Conservation (phyloP, 1,139 yeast genomes). For the Hansenula anomala region DNA sequence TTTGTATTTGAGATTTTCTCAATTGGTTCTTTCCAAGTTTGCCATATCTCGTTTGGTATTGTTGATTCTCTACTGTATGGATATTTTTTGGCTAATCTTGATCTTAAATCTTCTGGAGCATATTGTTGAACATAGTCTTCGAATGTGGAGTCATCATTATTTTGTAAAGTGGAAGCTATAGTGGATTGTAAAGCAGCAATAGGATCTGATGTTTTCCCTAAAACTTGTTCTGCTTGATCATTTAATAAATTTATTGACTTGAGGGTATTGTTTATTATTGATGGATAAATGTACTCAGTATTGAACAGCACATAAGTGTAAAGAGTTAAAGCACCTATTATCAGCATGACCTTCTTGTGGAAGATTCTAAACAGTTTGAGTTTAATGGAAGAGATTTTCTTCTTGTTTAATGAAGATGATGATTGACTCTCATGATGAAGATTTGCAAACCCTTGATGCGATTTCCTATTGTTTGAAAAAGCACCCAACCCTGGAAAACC, state of each 20-base stretch:
- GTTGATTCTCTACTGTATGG: conserved; percentile 10
- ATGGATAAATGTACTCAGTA: background rate
- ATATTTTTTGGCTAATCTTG: conserved; percentile 8
- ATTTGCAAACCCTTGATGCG: too few relatives aligned
- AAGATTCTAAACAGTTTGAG: background rate
- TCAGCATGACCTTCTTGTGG: background rate
- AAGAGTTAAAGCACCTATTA: background rate
- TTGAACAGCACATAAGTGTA: background rate
- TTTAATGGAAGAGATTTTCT: background rate
- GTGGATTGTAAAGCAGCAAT: background rate
- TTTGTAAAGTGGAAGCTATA: background rate
- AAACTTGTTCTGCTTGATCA: background rate
- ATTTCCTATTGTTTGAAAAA: too few relatives aligned
- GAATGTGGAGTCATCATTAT: background rate
- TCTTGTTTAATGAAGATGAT: too few relatives aligned
- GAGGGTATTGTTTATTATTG: background rate
- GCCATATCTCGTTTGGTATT: conserved; percentile 20
- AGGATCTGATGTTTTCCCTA: background rate
- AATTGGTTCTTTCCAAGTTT: conserved; percentile 16
- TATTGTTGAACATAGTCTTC: conserved; percentile 8
- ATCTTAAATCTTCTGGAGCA: conserved; percentile 5
- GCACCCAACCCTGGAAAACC: too few relatives aligned
- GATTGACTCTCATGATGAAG: too few relatives aligned
- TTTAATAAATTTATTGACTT: background rate
- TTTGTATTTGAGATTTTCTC: conserved; percentile 8